Evolutionary conservation across 441 rosid species (phyloP), one percentile per base, ranked within the genome.

Genomic region (Biscutella laevigata): DNA sequence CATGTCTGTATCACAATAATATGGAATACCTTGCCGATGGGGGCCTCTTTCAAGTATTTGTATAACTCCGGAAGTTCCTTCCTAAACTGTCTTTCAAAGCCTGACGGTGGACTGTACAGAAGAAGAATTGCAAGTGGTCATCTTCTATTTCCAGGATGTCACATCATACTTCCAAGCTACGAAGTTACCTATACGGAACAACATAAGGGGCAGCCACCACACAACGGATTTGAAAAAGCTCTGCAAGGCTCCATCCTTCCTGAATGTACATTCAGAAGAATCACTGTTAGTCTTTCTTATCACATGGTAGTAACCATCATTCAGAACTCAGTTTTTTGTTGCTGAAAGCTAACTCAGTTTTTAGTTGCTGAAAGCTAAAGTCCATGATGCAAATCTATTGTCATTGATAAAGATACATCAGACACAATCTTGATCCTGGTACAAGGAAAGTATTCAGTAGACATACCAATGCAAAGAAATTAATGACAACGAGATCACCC

Each of bases 241-340:
- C 95, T 7, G 94, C 98, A 40, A 91, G 86, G 77, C 82, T 83
- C 96, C 98, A 91, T 32, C 98, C 96, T 77, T 91, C 96, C 96
- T 87, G 68, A 28, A 60, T 32, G 24, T 47, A 25, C 21, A 54
- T 40, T 22, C 12, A 3, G 19, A 25, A 36, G n/a, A 37, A 7
- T 40, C 20, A 43, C 10, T 28, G 6, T 58, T 20, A 42, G 4
- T 36, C 16, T 15, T 43, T 13, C 10, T 35, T 28, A 41, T 20
- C 59, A 40, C 39, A 41, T 11, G 26, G 10, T 16, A 3, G 2
- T 39, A 59, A 59, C 5, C 32, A 48, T 9, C 25, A 6, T 2
- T 6, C 25, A 26, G 17, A 46, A 17, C 0, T 45, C n/a, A n/a
- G n/a, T n/a, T n/a, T n/a, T n/a, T n/a, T n/a, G n/a, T n/a, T n/a